Percentiles rank a stretch among this genome's conserved stretches.
Conservation (phyloP, 495 filamentous ascomycete genomes). For the Friedmanniomyces endolithicus region DNA sequence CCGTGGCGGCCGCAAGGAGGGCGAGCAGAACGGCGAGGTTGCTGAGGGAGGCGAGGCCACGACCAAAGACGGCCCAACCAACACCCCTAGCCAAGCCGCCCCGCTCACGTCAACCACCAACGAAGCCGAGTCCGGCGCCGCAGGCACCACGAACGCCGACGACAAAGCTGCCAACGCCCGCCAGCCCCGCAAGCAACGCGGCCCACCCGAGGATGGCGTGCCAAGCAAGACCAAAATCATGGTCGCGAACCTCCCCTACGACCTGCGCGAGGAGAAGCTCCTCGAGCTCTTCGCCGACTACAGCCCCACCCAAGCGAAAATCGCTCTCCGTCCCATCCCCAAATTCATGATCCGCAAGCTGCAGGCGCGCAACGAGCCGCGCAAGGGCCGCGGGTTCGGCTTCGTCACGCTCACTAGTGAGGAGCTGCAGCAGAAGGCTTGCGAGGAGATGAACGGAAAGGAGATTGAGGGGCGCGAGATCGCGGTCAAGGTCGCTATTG, state of each 20-base stretch:
- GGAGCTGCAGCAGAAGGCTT: conserved; percentile 92
- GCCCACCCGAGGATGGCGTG: conserved; percentile 93
- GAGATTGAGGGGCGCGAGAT: conserved; percentile 97
- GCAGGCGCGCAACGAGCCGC: conserved; percentile 89
- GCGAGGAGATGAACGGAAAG: conserved; percentile 97
- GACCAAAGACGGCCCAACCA: conserved; percentile 36
- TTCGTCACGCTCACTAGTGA: conserved; percentile 94
- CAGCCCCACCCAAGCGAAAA: conserved; percentile 85
- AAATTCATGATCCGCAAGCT: conserved; percentile 99
- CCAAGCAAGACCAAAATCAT: conserved; percentile 99
- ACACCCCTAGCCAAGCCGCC: conserved; percentile 41
- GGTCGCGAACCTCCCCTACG: conserved; percentile 97
- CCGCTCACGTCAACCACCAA: conserved; percentile 51
- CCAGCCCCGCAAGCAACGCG: conserved; percentile 58
- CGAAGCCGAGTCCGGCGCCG: conserved; percentile 40
- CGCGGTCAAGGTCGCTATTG: conserved; percentile 98
- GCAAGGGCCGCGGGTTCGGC: conserved; percentile 98
- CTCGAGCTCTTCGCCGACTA: conserved; percentile 91
- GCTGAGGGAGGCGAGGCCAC: conserved; percentile 26
- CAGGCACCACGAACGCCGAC: conserved; percentile 31
- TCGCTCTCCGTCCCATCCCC: conserved; percentile 93
- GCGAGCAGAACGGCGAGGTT: conserved; percentile 7
- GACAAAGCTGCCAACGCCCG: conserved; percentile 35
- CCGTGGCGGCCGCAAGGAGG: conserved; percentile 48
- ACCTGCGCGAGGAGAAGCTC: conserved; percentile 96